Percentiles rank a stretch among this genome's conserved stretches.
Conservation (phyloP, 768 basidiomycete species). For the Boletus pseudo-olivaceus region DNA sequence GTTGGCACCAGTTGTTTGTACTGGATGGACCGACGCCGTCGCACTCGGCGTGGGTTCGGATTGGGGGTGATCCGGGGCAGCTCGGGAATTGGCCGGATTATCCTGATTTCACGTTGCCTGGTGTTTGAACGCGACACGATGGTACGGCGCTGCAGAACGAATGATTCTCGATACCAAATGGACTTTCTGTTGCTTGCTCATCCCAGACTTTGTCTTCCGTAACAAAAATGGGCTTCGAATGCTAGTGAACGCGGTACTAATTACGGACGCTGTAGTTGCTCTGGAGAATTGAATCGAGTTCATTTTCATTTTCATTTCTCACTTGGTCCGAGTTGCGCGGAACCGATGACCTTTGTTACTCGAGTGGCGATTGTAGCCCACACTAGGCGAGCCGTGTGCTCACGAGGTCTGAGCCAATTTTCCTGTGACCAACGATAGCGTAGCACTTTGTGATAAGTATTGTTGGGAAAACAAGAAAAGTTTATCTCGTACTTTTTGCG, state of each 20-base stretch:
- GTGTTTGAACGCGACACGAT: slow-evolving; percentile 35
- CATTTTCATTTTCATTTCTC: not conserved
- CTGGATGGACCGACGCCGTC: slow-evolving; percentile 79
- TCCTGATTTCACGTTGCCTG: slow-evolving; percentile 66
- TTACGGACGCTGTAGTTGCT: not conserved
- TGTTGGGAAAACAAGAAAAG: too few relatives aligned
- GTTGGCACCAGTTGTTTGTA: slow-evolving; percentile 74
- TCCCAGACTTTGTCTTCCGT: too few relatives aligned
- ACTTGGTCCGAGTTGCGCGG: not conserved
- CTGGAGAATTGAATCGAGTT: not conserved
- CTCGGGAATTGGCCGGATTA: slow-evolving; percentile 73
- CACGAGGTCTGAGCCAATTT: too few relatives aligned
- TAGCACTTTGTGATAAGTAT: too few relatives aligned
- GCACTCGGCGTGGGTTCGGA: slow-evolving; percentile 68
- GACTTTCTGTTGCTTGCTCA: not conserved
- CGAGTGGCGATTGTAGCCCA: too few relatives aligned
- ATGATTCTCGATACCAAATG: not conserved
- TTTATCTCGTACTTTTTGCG: too few relatives aligned
- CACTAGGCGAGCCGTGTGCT: too few relatives aligned
- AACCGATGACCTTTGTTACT: too few relatives aligned
- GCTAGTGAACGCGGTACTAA: too few relatives aligned
- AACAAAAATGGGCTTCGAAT: too few relatives aligned
- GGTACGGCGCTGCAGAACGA: not conserved
- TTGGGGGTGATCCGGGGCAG: slow-evolving; percentile 69
- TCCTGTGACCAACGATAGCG: too few relatives aligned